Evolutionary conservation across 1,284 basidiomycete species (phyloP).

Genomic region (Neolentinus lepideus): DNA sequence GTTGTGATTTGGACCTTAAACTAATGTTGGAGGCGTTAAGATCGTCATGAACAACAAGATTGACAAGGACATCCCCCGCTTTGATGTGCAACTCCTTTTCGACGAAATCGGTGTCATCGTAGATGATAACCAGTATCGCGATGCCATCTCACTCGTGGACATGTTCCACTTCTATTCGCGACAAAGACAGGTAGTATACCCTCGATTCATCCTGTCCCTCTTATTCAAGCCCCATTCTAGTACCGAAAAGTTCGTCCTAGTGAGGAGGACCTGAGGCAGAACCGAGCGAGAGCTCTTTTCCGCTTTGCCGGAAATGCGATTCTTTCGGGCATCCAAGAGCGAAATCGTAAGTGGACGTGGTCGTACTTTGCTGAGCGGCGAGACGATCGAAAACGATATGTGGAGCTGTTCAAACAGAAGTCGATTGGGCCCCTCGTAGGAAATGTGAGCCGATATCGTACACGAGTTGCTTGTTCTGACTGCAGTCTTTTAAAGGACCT

Average conservation of each 20-base stretch:
- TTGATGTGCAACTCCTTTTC: constrained; percentile 88
- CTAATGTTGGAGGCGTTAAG: constrained; percentile 27
- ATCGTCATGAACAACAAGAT: constrained; percentile 80
- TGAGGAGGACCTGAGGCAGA: constrained; percentile 54
- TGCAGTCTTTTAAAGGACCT: too few species aligned
- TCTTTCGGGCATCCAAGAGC: constrained; percentile 81
- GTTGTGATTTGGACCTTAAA: not conserved
- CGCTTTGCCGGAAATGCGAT: constrained; percentile 84
- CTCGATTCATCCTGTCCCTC: not conserved
- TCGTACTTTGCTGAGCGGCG: constrained; percentile 84
- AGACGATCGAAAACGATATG: constrained; percentile 81
- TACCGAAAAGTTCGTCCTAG: constrained; percentile 78
- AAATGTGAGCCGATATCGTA: constrained; percentile 34
- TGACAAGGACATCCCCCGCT: constrained; percentile 71
- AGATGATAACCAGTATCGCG: constrained; percentile 94
- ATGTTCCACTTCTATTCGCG: constrained; percentile 97
- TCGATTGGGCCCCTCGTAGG: constrained; percentile 46
- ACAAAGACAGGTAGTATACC: constrained; percentile 68
- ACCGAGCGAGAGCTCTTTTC: constrained; percentile 69
- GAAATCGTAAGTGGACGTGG: constrained; percentile 88
- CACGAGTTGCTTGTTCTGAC: not conserved
- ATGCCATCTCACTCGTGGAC: constrained; percentile 90
- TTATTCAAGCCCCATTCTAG: constrained; percentile 27
- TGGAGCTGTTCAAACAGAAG: constrained; percentile 84
- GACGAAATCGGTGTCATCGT: constrained; percentile 92